A percentile compares a stretch with the other conserved stretches of the same genome.
Evolutionary conservation across 2,329 filamentous ascomycete species (phyloP).

Genomic region (Gyromitra esculenta): DNA sequence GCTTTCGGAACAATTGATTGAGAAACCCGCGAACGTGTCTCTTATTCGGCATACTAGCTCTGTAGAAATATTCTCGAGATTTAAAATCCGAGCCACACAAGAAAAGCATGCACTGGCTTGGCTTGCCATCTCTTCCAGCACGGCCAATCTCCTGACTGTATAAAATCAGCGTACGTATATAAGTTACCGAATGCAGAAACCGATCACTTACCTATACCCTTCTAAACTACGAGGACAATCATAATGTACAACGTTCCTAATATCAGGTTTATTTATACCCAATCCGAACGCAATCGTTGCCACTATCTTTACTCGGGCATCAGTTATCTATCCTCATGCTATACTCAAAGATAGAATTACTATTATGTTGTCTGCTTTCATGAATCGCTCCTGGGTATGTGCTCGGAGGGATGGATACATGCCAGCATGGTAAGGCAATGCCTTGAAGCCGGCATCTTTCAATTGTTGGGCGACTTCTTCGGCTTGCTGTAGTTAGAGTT

Average conservation of each 20-base stretch:
- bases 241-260: slow-evolving; percentile 94
- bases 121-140: slow-evolving; percentile 87
- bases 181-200: no score
- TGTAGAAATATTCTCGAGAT: slow-evolving; percentile 67
- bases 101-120: slow-evolving; percentile 87
- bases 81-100: slow-evolving; percentile 76
- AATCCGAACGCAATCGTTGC: slow-evolving; percentile 98
- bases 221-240: slow-evolving; percentile 92
- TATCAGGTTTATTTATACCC: slow-evolving; percentile 97
- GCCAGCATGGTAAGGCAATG: slow-evolving; percentile 85
- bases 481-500: slow-evolving; percentile 19
- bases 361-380: slow-evolving; percentile 8
- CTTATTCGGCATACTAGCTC: slow-evolving; percentile 68
- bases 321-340: neutral
- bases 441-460: slow-evolving; percentile 70
- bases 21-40: slow-evolving; percentile 65
- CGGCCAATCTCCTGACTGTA: slow-evolving; percentile 89
- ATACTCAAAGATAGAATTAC: slow-evolving; percentile 2
- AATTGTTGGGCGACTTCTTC: slow-evolving; percentile 80
- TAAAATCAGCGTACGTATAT: neutral
- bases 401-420: slow-evolving; percentile 75
- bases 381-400: slow-evolving; percentile 68
- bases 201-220: slow-evolving; percentile 73
- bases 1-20: slow-evolving; percentile 64
- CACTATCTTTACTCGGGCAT: slow-evolving; percentile 69